A percentile compares a stretch with the other conserved stretches of the same genome.
phyloP scores from a whole-genome alignment of 176 grass and related monocot species.

The Miscanthus lutarioriparius region DNA sequence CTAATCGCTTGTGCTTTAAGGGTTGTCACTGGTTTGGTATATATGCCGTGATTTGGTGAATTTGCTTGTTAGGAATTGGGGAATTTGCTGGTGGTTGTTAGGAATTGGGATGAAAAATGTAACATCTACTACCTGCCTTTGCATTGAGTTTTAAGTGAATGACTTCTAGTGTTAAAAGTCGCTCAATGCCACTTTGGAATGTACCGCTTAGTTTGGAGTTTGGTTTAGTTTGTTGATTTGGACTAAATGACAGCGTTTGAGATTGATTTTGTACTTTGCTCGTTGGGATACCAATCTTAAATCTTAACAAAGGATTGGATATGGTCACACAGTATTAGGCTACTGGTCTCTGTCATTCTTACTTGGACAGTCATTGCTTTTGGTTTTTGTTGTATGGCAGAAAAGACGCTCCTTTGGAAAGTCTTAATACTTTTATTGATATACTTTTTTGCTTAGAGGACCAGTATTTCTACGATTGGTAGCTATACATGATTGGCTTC shows the following conservation, averaged over 20 bases:
- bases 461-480: neutral
- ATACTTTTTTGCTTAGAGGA: neutral
- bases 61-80: conserved; percentile 12
- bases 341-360: neutral
- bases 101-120: neutral
- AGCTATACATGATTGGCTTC: neutral
- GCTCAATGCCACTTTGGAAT: neutral
- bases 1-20: neutral
- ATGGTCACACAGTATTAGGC: neutral
- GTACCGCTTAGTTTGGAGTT: neutral
- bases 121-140: neutral
- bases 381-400: neutral
- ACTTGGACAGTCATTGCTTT: neutral
- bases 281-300: neutral
- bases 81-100: conserved; percentile 19
- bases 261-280: neutral
- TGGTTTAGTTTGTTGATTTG: neutral
- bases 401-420: neutral
- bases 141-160: neutral
- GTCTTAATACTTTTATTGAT: neutral
- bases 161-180: neutral
- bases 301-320: neutral
- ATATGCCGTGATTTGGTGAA: neutral
- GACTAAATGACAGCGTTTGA: neutral
- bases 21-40: neutral